Evolutionary conservation across 2,329 filamentous ascomycete genomes (phyloP), one percentile per base, ranked within the genome.

Genomic region (Exophiala alcalophila): DNA sequence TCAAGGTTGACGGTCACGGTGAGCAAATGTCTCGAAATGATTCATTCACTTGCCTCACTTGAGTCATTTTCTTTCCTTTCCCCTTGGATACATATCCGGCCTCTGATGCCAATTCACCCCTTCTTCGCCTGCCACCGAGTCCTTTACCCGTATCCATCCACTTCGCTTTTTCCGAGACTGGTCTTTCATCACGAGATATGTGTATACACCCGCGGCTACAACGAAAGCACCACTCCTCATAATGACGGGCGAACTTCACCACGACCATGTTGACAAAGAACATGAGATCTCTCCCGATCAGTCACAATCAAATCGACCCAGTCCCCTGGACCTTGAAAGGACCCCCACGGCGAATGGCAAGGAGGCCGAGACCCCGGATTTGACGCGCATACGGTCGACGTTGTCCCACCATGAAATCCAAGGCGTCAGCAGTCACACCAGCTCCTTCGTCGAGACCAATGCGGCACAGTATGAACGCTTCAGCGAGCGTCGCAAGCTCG

Each of bases 391-490:
- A 11, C 59, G 49, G 20, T 65, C 61, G 32, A 59, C 62, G 32
- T 40, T 61, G 25, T 64, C 63, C 1, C 57, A 64, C 20, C 51
- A 56, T 27, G 53, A 56, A 30, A 56, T 56, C 10, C 41, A 50
- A 15, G 47, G 40, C 20, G 38, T 54, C 11, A 43, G 49, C 11
- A 52, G 40, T 14, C 46, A 52, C 30, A 37, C 21, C 25, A 52
- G 49, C 19, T 50, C 51, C 3, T 54, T 40, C 25, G 28, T 49
- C 27, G 53, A 74, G 44, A 53, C 60, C 28, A 68, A 70, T 40
- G 73, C 76, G 24, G 72, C 73, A 30, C 65, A 77, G 48, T 91
- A 89, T 66, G 73, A 82, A 55, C 73, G 74, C 12, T 74, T 89
- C 48, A 74, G 81, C 0, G 63, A 65, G 3, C 65, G 67, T 11